Evolutionary conservation across 2,329 filamentous ascomycete species (phyloP), one percentile per base, ranked within the genome.

Genomic region (Nothophaeocryptopus gaeumannii): DNA sequence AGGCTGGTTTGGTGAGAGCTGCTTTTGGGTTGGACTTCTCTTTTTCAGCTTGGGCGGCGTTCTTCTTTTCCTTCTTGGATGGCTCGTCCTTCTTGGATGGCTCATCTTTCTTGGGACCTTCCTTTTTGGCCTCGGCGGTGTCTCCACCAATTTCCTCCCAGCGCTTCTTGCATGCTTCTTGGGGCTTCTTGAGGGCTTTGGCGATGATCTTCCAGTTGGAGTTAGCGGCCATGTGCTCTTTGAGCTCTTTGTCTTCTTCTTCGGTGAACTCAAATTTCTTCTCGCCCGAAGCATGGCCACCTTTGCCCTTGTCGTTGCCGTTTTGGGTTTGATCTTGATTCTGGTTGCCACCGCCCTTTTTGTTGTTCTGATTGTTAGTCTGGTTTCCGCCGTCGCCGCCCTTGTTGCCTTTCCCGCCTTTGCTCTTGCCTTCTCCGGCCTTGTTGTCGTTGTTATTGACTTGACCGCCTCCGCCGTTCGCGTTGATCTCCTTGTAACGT

Each of bases 31-130:
- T 38, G 3, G 33, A 34, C 31, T 49, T 47, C 8, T 45, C 14
- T 15, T 59, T 56, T 30, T 57, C 48, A 10, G 47, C 39, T 40
- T 51, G 14, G 5, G 11, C 36, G 12, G 52, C 46, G 9, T 34
- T 33, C 35, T 65, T 58, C 5, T 49, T 44, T 34, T 63, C 53
- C 13, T 56, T 54, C 10, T 53, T 55, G 30, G 55, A 50, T 26
- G 56, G 51, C 15, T 39, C 39, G 26, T 36, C 30, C 12, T 64
- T 56, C 11, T 53, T 48, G 15, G 62, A 54, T 29, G 51, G 48
- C 12, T 50, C 47, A 9, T 42, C 50, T 35, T 59, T 50, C 13
- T 54, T 41, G 43, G 29, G 14, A 20, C 50, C 47, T 2, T 53
- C 48, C 38, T 33, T 46, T 50, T 40, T 50, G 29, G 39, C 20